Percentiles rank a stretch among this genome's conserved stretches.
These are phyloP conservation scores for Phytopythium sindhum DNA, from an alignment of 352 stramenopile genomes.

Conservation along the genomic window DNA sequence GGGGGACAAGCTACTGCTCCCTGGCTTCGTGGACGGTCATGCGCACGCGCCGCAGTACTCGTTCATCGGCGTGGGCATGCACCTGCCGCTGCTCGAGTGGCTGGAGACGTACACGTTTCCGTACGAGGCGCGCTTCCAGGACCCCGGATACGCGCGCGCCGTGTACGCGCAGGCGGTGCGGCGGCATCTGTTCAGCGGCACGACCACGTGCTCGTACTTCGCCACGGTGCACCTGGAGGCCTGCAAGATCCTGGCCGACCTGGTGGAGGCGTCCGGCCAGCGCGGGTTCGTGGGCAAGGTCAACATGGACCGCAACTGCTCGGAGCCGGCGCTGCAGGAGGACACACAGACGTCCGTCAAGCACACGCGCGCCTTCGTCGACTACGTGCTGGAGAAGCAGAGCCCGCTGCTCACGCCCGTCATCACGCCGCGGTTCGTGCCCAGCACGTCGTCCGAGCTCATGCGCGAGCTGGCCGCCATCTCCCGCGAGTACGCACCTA, in stretches of 20 bases:
- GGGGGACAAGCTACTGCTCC: slow-evolving; percentile 80
- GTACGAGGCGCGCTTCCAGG: slow-evolving; percentile 81
- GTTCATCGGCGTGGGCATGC: slow-evolving; percentile 92
- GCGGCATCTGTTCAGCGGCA: slow-evolving; percentile 85
- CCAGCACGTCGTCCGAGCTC: slow-evolving; percentile 79
- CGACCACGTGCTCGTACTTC: slow-evolving; percentile 95
- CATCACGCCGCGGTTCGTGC: slow-evolving; percentile 93
- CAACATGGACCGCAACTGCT: slow-evolving; percentile 94
- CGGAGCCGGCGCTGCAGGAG: slow-evolving; percentile 72
- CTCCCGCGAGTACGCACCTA: slow-evolving; percentile 68
- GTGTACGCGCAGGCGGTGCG: slow-evolving; percentile 90
- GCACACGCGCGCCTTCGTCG: slow-evolving; percentile 86
- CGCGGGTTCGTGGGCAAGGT: slow-evolving; percentile 93
- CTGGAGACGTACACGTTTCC: slow-evolving; percentile 94
- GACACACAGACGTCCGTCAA: slow-evolving; percentile 79
- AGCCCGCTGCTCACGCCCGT: slow-evolving; percentile 82
- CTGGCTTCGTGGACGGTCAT: slow-evolving; percentile 93
- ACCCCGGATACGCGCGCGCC: slow-evolving; percentile 51
- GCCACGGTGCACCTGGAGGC: slow-evolving; percentile 89
- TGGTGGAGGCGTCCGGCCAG: slow-evolving; percentile 82
- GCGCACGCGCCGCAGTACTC: slow-evolving; percentile 93
- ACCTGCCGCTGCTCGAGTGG: slow-evolving; percentile 92
- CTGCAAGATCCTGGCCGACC: slow-evolving; percentile 89
- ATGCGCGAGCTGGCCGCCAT: slow-evolving; percentile 81
- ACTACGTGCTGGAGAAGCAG: slow-evolving; percentile 78